Evolutionary conservation across 768 basidiomycete species (phyloP).

Genomic region (Tulasnella sp.): DNA sequence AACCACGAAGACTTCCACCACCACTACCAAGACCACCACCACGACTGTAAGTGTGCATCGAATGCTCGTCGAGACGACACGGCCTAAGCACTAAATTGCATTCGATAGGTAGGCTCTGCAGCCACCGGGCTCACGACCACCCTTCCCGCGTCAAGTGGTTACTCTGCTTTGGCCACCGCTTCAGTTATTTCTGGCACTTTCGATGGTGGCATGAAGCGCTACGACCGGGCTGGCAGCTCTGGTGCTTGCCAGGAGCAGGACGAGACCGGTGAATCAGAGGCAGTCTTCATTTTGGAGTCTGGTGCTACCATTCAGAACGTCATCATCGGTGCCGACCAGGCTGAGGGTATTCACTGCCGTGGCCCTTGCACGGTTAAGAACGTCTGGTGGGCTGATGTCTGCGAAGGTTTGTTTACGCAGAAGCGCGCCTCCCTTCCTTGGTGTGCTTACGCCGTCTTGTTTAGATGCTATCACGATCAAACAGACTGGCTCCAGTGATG

Average conservation of each 20-base stretch:
- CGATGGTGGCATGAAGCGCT: slow-evolving; percentile 30
- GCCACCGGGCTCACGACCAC: slow-evolving; percentile 25
- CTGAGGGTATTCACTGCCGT: slow-evolving; percentile 32
- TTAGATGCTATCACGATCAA: slow-evolving; percentile 8
- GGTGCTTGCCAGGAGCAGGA: slow-evolving; percentile 27
- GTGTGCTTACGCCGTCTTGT: background rate
- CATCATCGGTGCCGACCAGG: slow-evolving; percentile 31
- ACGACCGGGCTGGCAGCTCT: slow-evolving; percentile 22
- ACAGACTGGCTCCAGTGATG: slow-evolving; percentile 9
- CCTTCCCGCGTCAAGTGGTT: slow-evolving; percentile 19
- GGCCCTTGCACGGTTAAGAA: slow-evolving; percentile 31
- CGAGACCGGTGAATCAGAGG: slow-evolving; percentile 13
- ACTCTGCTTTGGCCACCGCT: slow-evolving; percentile 17
- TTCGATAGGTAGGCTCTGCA: background rate
- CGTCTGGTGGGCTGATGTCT: slow-evolving; percentile 32
- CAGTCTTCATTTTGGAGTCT: slow-evolving; percentile 20
- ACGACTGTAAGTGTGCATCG: background rate
- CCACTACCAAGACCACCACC: background rate
- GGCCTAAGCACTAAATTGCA: background rate
- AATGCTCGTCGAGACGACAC: background rate
- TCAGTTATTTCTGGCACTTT: slow-evolving; percentile 25
- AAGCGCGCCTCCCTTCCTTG: background rate
- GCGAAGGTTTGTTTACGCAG: slow-evolving; percentile 21
- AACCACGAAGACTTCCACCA: slow-evolving; percentile 25
- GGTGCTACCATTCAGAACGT: slow-evolving; percentile 19